These are phyloP conservation scores for Globisporangium irregulare DNA, from an alignment of 352 stramenopile genomes.

Conservation along the genomic window DNA sequence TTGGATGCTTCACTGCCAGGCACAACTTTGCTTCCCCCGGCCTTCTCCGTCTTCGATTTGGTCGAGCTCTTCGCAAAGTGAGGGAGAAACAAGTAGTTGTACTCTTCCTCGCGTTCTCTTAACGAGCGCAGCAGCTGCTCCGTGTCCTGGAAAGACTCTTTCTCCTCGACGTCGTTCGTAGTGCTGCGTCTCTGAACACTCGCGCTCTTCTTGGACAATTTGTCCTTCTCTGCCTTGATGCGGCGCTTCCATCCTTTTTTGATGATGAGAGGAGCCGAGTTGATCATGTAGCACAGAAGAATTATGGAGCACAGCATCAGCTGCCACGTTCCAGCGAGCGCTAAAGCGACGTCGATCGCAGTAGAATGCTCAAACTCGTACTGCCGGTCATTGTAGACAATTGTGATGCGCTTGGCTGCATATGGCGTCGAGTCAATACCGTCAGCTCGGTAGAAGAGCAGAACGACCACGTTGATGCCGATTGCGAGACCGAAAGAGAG, in stretches of 20 bases:
- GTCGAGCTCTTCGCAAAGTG: too few species aligned
- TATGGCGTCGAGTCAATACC: slow-evolving; percentile 56
- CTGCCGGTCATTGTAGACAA: slow-evolving; percentile 23
- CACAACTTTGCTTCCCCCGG: not conserved
- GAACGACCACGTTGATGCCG: slow-evolving; percentile 53
- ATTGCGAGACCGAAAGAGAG: slow-evolving; percentile 49
- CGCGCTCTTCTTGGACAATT: slow-evolving; percentile 41
- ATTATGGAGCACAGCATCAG: slow-evolving; percentile 47
- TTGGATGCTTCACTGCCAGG: not conserved
- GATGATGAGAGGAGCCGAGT: slow-evolving; percentile 61
- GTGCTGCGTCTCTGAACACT: slow-evolving; percentile 23
- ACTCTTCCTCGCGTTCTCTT: slow-evolving; percentile 58
- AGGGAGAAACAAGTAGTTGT: slow-evolving; percentile 52
- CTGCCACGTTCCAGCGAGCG: slow-evolving; percentile 49
- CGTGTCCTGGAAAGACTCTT: slow-evolving; percentile 60
- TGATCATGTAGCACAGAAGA: slow-evolving; percentile 60
- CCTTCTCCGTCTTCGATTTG: too few species aligned
- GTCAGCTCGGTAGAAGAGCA: slow-evolving; percentile 58
- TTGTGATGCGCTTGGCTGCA: slow-evolving; percentile 32
- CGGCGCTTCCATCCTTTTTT: slow-evolving; percentile 70
- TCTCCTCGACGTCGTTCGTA: slow-evolving; percentile 31
- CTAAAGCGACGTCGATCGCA: slow-evolving; percentile 34
- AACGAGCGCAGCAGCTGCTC: slow-evolving; percentile 57
- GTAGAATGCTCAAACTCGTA: slow-evolving; percentile 20
- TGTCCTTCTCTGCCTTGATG: slow-evolving; percentile 36